Base-by-base conservation (phyloP, 106 monocot genomes). In the Dendrobium nobile region DNA sequence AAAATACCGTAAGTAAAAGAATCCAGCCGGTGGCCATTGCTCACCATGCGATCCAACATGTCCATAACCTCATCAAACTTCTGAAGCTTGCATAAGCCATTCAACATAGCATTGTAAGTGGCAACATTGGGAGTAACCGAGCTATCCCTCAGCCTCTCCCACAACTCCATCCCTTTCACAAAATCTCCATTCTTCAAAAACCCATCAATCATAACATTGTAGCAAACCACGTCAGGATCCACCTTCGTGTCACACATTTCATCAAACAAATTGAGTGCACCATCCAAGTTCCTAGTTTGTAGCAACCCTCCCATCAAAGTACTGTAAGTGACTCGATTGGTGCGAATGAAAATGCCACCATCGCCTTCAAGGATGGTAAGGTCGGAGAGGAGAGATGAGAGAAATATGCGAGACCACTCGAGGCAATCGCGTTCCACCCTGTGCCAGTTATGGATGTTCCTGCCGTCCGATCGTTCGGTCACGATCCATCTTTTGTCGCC, bases 371-470 rank as follows among this genome's bases (percentile, higher is more conserved):
- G 85, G 73, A 98, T 45, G 72, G 84, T 19, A 76, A 98, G 92
- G 64, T 56, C 47, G 18, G 78, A 54, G 81, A 98, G 91, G 47
- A 92, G 92, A 77, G 85, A 76, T 43, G 92, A 87, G 85, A 98
- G 92, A 54, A 81, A 81, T 10, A 86, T 64, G 61, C 92, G 92
- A 22, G 98, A 92, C 89, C 91, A 98, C 64, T 91, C 91, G 55
- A 95, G 81, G 86, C 98, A 98, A 80, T 98, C 92, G 68, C 98
- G 98, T 85, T 98, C 98, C 64, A 87, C 85, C 98, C 98, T 95
- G 92, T 98, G 98, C 98, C 98, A 98, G 88, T 98, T 92, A 89
- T 98, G 94, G 75, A 98, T 92, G 82, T 98, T 98, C 80, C 92
- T 79, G 43, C 98, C 98, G 85, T 98, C 98, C 6, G 94, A 41